These are phyloP conservation scores for Eucalyptus viminalis DNA, from an alignment of 345 rosid genomes.

Conservation along the genomic window DNA sequence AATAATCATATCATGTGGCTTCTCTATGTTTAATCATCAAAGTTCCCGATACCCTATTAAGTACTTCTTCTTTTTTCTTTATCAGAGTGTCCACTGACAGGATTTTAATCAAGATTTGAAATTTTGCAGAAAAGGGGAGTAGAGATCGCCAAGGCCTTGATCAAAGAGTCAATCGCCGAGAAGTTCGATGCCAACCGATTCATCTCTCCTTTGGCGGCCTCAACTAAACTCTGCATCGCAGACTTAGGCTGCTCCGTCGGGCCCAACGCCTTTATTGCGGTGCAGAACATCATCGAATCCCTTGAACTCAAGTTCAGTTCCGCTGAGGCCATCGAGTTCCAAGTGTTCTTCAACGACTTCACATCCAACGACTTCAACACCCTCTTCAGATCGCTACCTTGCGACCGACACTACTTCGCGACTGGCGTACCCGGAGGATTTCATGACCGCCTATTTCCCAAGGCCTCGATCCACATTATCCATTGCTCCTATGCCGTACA, in stretches of 20 bases:
- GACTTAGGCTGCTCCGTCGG: slow-evolving; percentile 47
- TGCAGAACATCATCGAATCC: slow-evolving; percentile 14
- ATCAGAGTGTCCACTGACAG: background rate
- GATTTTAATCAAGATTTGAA: background rate
- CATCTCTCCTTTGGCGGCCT: background rate
- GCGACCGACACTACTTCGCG: background rate
- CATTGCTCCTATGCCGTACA: slow-evolving; percentile 16
- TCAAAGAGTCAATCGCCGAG: slow-evolving; percentile 16
- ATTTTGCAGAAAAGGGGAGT: slow-evolving; percentile 11
- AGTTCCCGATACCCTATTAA: background rate
- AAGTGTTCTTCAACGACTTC: slow-evolving; percentile 21
- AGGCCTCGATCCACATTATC: background rate
- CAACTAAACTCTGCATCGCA: slow-evolving; percentile 10
- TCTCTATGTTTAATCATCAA: background rate
- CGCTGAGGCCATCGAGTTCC: background rate
- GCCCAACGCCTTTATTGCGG: slow-evolving; percentile 25
- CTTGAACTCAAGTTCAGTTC: slow-evolving; percentile 7
- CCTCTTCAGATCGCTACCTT: slow-evolving; percentile 11
- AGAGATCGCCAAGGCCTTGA: slow-evolving; percentile 7
- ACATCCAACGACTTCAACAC: slow-evolving; percentile 27
- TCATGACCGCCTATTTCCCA: background rate
- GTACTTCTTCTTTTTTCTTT: background rate
- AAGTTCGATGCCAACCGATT: slow-evolving; percentile 13
- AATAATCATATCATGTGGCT: background rate
- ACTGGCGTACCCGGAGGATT: background rate